Base-by-base conservation (phyloP, 2,329 filamentous ascomycete genomes). In the Hymenoscyphus salicellus region DNA sequence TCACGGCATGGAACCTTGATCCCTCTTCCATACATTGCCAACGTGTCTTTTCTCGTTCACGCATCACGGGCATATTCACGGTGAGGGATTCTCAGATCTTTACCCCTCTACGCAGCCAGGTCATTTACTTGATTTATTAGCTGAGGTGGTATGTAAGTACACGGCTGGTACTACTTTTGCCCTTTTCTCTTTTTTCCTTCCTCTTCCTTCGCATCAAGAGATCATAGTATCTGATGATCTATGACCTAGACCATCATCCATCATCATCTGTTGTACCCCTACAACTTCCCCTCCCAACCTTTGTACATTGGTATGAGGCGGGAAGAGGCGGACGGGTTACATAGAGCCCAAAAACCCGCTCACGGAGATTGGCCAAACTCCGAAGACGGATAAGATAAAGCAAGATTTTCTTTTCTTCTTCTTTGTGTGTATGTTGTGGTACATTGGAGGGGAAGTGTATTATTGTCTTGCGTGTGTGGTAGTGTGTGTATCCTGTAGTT, bases 371-470 rank as follows among this genome's bases (percentile, higher is more conserved):
- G 43, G 6, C 16, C 43, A 23, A 49, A 49, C 43, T 23, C 41
- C 43, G 43, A 49, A 49, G 43, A 23, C n/a, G 43, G 43, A 49
- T 49, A 23, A 49, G 43, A 49, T 49, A 49, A 49, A 49, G 43
- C 43, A 49, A 23, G 41, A n/a, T 20, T 49, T 46, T 49, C 23
- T 17, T 10, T 23, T 20, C 23, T 8, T 49, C 20, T 49, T 49
- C n/a, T 10, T 23, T 20, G 20, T 49, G n/a, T 49, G 5, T 10
- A 77, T 68, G 43, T 49, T 6, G 43, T 49, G 43, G 43, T 20
- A 49, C 43, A n/a, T 46, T 20, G n/a, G n/a, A 20, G 41, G 41
- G 41, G 17, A 8, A 17, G n/a, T 49, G 11, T n/a, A 10, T 14
- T 30, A 30, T 38, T 16, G 2, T 38, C 36, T 38, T 38, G 43